These are phyloP conservation scores for Claviceps digitariae DNA, from an alignment of 2,329 filamentous ascomycete genomes.

Conservation along the genomic window DNA sequence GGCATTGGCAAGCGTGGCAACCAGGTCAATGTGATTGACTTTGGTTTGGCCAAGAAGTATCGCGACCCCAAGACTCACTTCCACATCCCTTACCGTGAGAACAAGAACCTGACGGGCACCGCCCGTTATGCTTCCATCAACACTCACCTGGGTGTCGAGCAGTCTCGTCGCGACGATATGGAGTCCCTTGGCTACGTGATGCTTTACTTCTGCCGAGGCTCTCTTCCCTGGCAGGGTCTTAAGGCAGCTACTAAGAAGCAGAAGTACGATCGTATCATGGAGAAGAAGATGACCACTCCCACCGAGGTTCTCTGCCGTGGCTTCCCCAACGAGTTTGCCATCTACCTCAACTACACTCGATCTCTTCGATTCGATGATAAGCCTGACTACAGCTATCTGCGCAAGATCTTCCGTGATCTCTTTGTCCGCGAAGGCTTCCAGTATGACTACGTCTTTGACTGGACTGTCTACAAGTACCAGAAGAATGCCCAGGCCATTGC, in stretches of 20 bases:
- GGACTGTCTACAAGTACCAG: constrained; percentile 99
- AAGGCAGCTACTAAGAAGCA: constrained; percentile 99
- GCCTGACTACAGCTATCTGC: constrained; percentile 98
- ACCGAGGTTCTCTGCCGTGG: constrained; percentile 97
- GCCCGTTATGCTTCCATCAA: constrained; percentile 98
- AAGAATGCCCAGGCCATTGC: constrained; percentile 93
- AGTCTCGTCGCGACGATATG: constrained; percentile 99
- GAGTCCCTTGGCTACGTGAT: constrained; percentile 98
- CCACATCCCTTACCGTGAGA: constrained; percentile 99
- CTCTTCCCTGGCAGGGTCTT: constrained; percentile 94
- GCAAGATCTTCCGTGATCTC: constrained; percentile 99
- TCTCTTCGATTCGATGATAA: constrained; percentile 99
- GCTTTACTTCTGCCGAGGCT: constrained; percentile 99
- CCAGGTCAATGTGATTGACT: constrained; percentile 99
- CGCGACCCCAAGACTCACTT: constrained; percentile 99
- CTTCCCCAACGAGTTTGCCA: constrained; percentile 98
- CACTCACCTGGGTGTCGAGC: constrained; percentile 95
- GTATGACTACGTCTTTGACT: constrained; percentile 99
- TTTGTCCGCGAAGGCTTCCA: constrained; percentile 99
- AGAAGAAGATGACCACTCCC: constrained; percentile 99
- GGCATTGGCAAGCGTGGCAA: constrained; percentile 98
- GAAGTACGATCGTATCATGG: constrained; percentile 99
- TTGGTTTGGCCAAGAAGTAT: constrained; percentile 99
- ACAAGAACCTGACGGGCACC: constrained; percentile 99
- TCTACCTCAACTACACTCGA: constrained; percentile 98